Percentiles rank a stretch among this genome's conserved stretches.
These are phyloP conservation scores for Rhizomucor miehei DNA, from an alignment of 371 early-diverging fungal genomes.

Conservation along the genomic window DNA sequence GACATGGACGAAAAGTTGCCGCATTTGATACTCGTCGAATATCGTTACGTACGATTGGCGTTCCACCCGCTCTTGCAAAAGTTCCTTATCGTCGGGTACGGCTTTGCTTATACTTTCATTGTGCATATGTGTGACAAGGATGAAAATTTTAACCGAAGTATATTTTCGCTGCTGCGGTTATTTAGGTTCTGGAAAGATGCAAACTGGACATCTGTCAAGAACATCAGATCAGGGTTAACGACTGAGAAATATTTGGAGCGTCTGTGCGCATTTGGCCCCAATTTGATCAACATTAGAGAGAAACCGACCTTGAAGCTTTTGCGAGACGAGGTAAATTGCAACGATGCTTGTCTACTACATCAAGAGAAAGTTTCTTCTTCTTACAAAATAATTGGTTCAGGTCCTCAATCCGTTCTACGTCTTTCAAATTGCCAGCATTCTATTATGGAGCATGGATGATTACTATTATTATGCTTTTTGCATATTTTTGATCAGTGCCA, in stretches of 20 bases:
- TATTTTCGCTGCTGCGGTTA: background rate
- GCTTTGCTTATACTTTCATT: background rate
- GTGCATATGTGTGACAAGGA: background rate
- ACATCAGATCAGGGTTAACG: constrained; percentile 54
- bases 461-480: constrained; percentile 95
- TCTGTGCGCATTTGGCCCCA: constrained; percentile 78
- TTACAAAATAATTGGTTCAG: constrained; percentile 7
- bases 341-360: too few species aligned
- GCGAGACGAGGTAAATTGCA: constrained; percentile 71
- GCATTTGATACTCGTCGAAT: constrained; percentile 63
- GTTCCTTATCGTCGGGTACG: constrained; percentile 68
- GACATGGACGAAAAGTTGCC: constrained; percentile 30
- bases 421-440: constrained; percentile 88
- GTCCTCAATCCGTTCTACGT: constrained; percentile 89
- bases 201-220: constrained; percentile 54
- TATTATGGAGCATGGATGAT: constrained; percentile 91
- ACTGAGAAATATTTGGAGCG: constrained; percentile 59
- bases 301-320: constrained; percentile 74
- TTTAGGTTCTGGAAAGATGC: constrained; percentile 75
- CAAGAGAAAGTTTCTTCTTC: too few species aligned
- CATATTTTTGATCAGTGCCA: constrained; percentile 79
- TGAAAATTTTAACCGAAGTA: too few species aligned
- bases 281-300: constrained; percentile 79
- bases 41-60: constrained; percentile 83
- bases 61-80: constrained; percentile 73